Evolutionary conservation across 2,329 filamentous ascomycete genomes (phyloP).

Genomic region (Talaromyces albobiverticillius): DNA sequence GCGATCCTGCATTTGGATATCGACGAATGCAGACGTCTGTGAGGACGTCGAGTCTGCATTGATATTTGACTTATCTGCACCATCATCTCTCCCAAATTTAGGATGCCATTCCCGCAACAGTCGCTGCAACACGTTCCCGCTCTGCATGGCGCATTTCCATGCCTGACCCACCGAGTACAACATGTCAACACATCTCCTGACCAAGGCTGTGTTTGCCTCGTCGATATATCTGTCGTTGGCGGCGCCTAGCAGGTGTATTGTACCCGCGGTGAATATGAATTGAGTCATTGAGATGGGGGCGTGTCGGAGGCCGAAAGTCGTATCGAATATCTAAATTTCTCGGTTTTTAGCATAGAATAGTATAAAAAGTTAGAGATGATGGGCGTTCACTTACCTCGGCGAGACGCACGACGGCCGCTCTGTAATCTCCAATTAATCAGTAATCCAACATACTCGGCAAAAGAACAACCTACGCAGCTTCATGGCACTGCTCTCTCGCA

Average conservation of each 20-base stretch:
- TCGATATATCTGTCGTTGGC: not conserved
- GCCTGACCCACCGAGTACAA: not conserved
- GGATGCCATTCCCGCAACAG: not conserved
- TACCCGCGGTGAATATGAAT: not conserved
- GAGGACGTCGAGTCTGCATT: too few relatives aligned
- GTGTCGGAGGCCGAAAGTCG: not conserved
- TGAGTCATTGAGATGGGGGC: not conserved
- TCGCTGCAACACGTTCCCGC: not conserved
- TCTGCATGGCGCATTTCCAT: not conserved
- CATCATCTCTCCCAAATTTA: not conserved
- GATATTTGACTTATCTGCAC: too few relatives aligned
- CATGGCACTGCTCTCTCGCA: too few relatives aligned
- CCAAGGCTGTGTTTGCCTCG: not conserved
- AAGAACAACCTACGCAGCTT: too few relatives aligned
- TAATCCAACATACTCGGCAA: too few relatives aligned
- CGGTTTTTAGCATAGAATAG: not conserved
- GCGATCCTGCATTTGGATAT: too few relatives aligned
- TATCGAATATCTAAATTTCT: not conserved
- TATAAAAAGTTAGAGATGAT: too few relatives aligned
- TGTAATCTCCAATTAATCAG: too few relatives aligned
- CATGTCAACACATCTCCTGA: not conserved
- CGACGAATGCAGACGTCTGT: not conserved
- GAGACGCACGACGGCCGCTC: too few relatives aligned
- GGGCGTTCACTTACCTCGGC: too few relatives aligned
- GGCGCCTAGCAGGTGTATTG: not conserved